Percentiles rank a stretch among this genome's conserved stretches.
phyloP scores from a whole-genome alignment of 345 rosid genomes.

The Gynandropsis gynandra region DNA sequence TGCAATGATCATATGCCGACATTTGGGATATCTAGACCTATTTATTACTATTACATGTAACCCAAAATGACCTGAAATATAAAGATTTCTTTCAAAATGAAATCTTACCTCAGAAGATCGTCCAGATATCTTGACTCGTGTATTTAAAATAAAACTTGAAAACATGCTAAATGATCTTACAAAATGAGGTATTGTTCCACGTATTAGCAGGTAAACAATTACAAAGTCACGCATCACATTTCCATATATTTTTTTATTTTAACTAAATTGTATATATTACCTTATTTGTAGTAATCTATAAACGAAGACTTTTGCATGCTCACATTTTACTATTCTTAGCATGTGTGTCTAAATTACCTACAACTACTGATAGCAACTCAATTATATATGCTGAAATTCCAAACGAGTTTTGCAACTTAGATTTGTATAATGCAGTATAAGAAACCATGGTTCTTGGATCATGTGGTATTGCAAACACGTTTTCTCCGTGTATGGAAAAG shows the following conservation, averaged over 20 bases:
- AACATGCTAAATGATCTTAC: neutral
- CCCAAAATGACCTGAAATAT: neutral
- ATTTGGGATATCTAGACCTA: neutral
- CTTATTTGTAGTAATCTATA: no score
- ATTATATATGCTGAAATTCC: neutral
- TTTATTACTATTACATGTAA: neutral
- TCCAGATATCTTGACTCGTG: no score
- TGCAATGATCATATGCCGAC: no score
- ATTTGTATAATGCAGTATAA: neutral
- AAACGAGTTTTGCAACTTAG: neutral
- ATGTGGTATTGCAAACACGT: neutral
- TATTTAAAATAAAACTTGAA: neutral
- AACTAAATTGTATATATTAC: no score
- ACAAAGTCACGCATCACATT: neutral
- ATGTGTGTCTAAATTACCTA: neutral
- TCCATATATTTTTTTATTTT: neutral
- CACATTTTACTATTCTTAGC: no score
- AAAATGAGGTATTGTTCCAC: neutral
- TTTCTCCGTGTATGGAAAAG: no score
- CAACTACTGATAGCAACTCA: no score
- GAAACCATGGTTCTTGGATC: neutral
- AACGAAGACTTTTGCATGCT: no score
- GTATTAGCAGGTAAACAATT: neutral
- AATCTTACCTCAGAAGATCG: no score
- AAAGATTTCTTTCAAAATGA: neutral